Evolutionary conservation across 2,329 filamentous ascomycete genomes (phyloP).

Genomic region (Cytospora leucostoma): DNA sequence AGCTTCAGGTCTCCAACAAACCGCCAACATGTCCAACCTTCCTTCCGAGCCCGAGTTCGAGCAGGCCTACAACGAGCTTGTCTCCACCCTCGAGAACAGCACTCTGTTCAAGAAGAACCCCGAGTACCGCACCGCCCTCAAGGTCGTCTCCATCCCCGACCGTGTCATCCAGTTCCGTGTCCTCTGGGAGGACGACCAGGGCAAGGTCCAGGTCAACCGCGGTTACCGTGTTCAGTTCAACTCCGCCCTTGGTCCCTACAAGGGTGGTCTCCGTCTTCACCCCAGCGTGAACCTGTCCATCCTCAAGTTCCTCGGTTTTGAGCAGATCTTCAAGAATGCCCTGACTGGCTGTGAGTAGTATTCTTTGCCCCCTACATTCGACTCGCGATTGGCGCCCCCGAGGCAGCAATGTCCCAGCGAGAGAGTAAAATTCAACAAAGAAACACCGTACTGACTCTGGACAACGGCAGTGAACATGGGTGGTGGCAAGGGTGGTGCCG

Average conservation of each 20-base stretch:
- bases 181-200: slow-evolving; percentile 93
- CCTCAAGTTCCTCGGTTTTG: slow-evolving; percentile 97
- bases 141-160: slow-evolving; percentile 88
- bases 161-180: slow-evolving; percentile 97
- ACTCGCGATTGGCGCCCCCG: slow-evolving; percentile 16
- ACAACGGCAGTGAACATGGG: slow-evolving; percentile 75
- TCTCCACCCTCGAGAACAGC: slow-evolving; percentile 90
- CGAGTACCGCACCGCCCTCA: slow-evolving; percentile 88
- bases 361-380: background rate
- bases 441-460: slow-evolving; percentile 27
- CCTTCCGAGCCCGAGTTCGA: slow-evolving; percentile 93
- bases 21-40: slow-evolving; percentile 73
- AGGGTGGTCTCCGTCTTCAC: slow-evolving; percentile 94
- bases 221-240: slow-evolving; percentile 99
- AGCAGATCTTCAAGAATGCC: slow-evolving; percentile 99
- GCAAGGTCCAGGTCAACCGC: slow-evolving; percentile 85
- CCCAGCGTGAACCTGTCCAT: slow-evolving; percentile 79
- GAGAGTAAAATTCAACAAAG: background rate
- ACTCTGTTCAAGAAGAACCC: slow-evolving; percentile 91
- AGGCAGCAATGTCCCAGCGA: background rate
- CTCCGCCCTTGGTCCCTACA: slow-evolving; percentile 95
- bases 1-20: background rate
- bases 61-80: slow-evolving; percentile 97
- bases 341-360: slow-evolving; percentile 78
- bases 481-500: slow-evolving; percentile 94